Evolutionary conservation across 495 filamentous ascomycete genomes (phyloP).

Genomic region (Hypoxylon fuscum): DNA sequence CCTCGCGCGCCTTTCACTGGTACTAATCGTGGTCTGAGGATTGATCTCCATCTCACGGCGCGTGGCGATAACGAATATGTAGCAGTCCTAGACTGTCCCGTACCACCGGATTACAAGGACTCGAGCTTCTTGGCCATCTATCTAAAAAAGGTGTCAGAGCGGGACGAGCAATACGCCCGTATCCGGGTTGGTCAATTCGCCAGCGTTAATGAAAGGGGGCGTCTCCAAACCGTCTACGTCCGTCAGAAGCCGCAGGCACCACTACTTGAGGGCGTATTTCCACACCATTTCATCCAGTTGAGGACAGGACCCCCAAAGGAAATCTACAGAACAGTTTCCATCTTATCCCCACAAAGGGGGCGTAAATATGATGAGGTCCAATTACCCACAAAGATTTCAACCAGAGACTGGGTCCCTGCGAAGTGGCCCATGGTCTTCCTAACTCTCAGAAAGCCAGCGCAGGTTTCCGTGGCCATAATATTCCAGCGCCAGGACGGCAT

Average conservation of each 20-base stretch:
- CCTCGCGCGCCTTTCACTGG: slow-evolving; percentile 16
- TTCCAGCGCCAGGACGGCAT: not conserved
- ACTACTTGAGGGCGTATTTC: slow-evolving; percentile 15
- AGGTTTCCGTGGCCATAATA: slow-evolving; percentile 9
- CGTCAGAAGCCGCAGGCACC: slow-evolving; percentile 19
- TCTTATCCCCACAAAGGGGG: not conserved
- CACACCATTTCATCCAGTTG: slow-evolving; percentile 20
- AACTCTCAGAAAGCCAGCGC: not conserved
- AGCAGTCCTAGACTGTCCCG: slow-evolving; percentile 24
- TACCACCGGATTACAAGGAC: slow-evolving; percentile 28
- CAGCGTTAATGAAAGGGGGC: slow-evolving; percentile 14
- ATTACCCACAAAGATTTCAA: not conserved
- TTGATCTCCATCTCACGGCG: slow-evolving; percentile 16
- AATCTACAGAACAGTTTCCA: slow-evolving; percentile 7
- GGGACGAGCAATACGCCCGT: slow-evolving; percentile 27
- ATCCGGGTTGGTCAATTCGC: slow-evolving; percentile 19
- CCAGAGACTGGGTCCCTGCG: not conserved
- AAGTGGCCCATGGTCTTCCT: not conserved
- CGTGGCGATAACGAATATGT: slow-evolving; percentile 5
- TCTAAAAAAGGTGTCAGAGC: slow-evolving; percentile 18
- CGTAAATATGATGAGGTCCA: not conserved
- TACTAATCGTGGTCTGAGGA: slow-evolving; percentile 23
- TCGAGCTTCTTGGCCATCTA: slow-evolving; percentile 27
- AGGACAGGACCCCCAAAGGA: slow-evolving; percentile 1
- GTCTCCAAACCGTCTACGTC: slow-evolving; percentile 25